Evolutionary conservation across 2,329 filamentous ascomycete species (phyloP).

Genomic region (Stagonosporopsis vannaccii): DNA sequence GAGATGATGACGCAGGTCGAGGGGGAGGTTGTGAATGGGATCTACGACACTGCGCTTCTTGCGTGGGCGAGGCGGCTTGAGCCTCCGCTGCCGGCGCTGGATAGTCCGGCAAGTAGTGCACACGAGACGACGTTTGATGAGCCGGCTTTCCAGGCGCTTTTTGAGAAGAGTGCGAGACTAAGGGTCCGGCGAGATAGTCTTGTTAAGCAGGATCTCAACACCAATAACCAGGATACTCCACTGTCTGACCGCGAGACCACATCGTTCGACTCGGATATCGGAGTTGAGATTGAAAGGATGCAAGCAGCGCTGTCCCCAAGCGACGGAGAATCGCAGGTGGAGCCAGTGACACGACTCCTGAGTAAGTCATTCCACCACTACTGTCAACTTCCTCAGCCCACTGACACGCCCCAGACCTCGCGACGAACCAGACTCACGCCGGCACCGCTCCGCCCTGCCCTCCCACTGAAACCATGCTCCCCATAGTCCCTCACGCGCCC

Average conservation of each 20-base stretch:
- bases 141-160: constrained; percentile 1
- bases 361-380: constrained; percentile 51
- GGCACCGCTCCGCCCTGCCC: constrained; percentile 63
- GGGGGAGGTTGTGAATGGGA: constrained; percentile 76
- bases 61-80: constrained; percentile 72
- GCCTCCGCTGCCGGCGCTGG: constrained; percentile 65
- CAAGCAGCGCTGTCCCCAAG: constrained; percentile 64
- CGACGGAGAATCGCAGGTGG: constrained; percentile 60
- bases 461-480: constrained; percentile 67
- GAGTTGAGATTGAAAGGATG: constrained; percentile 67
- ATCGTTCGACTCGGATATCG: constrained; percentile 65
- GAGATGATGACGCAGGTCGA: constrained; percentile 83
- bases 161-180: neutral
- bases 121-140: neutral
- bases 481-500: constrained; percentile 65
- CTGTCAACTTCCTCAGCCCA: too few species aligned
- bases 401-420: neutral
- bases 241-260: neutral
- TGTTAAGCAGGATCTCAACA: neutral
- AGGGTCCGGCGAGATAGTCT: constrained; percentile 2
- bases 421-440: constrained; percentile 59
- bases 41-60: constrained; percentile 77
- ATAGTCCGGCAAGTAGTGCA: constrained; percentile 55
- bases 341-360: constrained; percentile 70
- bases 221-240: neutral